These are phyloP conservation scores for Metarhizium humberi DNA, from an alignment of 2,329 filamentous ascomycete species.

Conservation along the genomic window DNA sequence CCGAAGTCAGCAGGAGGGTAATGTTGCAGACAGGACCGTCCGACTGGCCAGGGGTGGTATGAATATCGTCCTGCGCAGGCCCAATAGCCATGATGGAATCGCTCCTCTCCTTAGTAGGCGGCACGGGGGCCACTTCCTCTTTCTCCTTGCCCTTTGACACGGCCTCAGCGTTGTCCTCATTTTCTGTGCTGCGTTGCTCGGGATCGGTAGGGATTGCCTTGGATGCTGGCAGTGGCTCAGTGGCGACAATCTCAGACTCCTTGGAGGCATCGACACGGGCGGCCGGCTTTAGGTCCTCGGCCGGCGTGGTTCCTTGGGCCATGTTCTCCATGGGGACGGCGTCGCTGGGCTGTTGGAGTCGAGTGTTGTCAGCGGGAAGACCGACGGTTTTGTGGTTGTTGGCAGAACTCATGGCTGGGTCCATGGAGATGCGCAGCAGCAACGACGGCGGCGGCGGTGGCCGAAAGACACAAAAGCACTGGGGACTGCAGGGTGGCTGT, in stretches of 20 bases:
- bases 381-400: slow-evolving; percentile 10
- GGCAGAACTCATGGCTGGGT: slow-evolving; percentile 23
- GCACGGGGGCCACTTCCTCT: slow-evolving; percentile 15
- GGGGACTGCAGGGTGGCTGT: neutral
- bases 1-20: slow-evolving; percentile 72
- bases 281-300: slow-evolving; percentile 9
- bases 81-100: slow-evolving; percentile 33
- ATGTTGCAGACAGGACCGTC: slow-evolving; percentile 54
- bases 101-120: slow-evolving; percentile 21
- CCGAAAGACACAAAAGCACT: neutral
- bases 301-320: slow-evolving; percentile 10
- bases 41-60: slow-evolving; percentile 18
- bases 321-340: slow-evolving; percentile 29
- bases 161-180: slow-evolving; percentile 11
- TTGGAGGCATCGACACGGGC: slow-evolving; percentile 8
- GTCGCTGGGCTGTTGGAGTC: slow-evolving; percentile 25
- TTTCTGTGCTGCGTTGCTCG: slow-evolving; percentile 10
- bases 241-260: slow-evolving; percentile 8
- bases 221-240: slow-evolving; percentile 9
- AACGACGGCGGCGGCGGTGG: slow-evolving; percentile 5
- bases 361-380: slow-evolving; percentile 16
- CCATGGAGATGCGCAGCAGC: slow-evolving; percentile 19
- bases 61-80: slow-evolving; percentile 32
- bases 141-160: slow-evolving; percentile 25
- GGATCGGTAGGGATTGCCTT: slow-evolving; percentile 8